A percentile compares a stretch with the other conserved stretches of the same genome.
Conservation (phyloP, 2,329 filamentous ascomycete species). For the Aspergillus pseudotamarii region DNA sequence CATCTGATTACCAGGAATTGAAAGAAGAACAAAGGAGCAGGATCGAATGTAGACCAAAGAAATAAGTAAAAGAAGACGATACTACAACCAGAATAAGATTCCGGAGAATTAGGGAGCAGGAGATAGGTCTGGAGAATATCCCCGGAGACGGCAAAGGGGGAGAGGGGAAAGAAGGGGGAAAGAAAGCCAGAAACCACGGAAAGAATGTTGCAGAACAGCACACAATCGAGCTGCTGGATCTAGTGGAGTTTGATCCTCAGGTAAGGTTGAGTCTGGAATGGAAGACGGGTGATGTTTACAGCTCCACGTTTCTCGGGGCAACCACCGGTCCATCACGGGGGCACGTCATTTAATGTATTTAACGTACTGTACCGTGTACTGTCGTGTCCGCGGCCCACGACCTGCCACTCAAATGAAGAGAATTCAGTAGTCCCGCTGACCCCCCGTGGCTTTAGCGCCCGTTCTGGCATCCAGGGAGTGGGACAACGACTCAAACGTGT, state of each 20-base stretch:
- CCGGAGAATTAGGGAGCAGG: conserved; percentile 7
- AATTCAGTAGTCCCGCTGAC: neutral
- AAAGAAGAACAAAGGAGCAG: conserved; percentile 10
- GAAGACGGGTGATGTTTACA: conserved; percentile 28
- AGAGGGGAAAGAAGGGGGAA: conserved; percentile 3
- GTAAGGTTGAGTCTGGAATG: conserved; percentile 20
- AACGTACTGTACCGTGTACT: no score
- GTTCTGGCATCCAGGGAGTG: neutral
- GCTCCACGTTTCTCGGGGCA: conserved; percentile 33
- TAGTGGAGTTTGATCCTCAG: conserved; percentile 25
- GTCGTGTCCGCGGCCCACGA: neutral
- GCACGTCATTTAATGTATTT: conserved; percentile 2
- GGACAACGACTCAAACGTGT: neutral
- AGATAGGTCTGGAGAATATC: conserved; percentile 7
- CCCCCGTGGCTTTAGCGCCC: neutral
- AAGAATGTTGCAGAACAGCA: conserved; percentile 6
- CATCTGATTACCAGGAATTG: conserved; percentile 24
- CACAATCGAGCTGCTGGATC: conserved; percentile 23
- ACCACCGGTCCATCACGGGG: conserved; percentile 20
- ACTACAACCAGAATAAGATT: neutral
- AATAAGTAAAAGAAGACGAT: conserved; percentile 7
- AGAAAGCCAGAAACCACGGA: conserved; percentile 8
- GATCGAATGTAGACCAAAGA: conserved; percentile 4
- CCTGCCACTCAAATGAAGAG: neutral
- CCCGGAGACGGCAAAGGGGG: conserved; percentile 1